A percentile compares a stretch with the other conserved stretches of the same genome.
Conservation (phyloP, 176 grass and related monocot genomes). For the Oryza meyeriana region DNA sequence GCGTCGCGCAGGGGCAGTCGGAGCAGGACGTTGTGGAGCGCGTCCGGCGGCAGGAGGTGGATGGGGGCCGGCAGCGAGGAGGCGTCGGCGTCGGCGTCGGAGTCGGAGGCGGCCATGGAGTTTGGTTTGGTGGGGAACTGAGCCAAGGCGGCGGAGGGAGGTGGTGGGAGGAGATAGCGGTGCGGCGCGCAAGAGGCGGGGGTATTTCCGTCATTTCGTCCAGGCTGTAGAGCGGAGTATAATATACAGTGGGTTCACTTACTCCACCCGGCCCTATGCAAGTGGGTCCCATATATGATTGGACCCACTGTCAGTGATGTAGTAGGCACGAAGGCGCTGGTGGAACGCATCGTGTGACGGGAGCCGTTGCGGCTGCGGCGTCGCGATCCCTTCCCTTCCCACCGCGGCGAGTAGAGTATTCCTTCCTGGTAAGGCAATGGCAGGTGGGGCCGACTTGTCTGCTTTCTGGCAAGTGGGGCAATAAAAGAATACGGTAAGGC, state of each 20-base stretch:
- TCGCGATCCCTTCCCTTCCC: neutral
- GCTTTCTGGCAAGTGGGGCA: no score
- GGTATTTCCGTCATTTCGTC: slow-evolving; percentile 14
- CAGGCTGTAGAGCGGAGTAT: neutral
- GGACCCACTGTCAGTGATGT: neutral
- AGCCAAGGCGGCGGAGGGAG: neutral
- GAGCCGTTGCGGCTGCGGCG: neutral
- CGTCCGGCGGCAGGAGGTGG: slow-evolving; percentile 73
- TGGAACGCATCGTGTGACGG: neutral
- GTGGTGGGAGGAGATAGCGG: neutral
- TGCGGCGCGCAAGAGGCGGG: neutral
- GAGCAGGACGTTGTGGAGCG: slow-evolving; percentile 77
- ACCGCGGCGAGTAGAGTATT: neutral
- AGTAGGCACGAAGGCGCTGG: fast-evolving
- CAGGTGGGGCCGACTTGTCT: neutral
- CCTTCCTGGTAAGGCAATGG: no score
- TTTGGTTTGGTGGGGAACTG: neutral
- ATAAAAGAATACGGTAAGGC: no score
- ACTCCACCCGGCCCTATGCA: neutral
- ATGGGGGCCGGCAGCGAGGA: slow-evolving; percentile 48
- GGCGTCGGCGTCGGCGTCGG: slow-evolving; percentile 9
- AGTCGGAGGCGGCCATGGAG: slow-evolving; percentile 12
- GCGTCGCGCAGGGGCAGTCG: slow-evolving; percentile 76
- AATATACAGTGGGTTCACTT: neutral
- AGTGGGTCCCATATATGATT: fast-evolving